Evolutionary conservation across 768 basidiomycete species (phyloP).

Genomic region (Leccinum disarticulatum): DNA sequence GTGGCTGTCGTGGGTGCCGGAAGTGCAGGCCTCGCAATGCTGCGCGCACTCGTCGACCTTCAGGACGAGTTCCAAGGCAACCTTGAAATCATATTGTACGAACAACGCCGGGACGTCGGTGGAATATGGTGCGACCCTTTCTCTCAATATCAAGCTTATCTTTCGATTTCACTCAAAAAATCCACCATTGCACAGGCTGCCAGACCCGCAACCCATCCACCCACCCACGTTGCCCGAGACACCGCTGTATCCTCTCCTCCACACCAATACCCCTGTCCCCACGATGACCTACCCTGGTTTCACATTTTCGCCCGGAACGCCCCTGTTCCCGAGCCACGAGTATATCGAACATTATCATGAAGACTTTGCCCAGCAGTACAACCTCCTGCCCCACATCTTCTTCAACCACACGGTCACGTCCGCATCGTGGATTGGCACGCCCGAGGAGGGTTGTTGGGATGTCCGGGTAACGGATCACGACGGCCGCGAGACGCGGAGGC

Average conservation of each 20-base stretch:
- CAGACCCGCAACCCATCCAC: constrained; percentile 33
- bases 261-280: constrained; percentile 55
- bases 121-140: constrained; percentile 48
- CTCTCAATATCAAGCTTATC: neutral
- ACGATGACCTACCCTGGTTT: constrained; percentile 59
- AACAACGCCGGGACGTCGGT: constrained; percentile 52
- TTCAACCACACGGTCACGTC: constrained; percentile 44
- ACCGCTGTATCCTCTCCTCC: constrained; percentile 52
- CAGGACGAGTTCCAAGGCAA: constrained; percentile 36
- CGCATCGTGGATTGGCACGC: constrained; percentile 45
- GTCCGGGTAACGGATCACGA: constrained; percentile 32
- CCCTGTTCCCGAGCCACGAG: constrained; percentile 50
- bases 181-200: constrained; percentile 28
- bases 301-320: constrained; percentile 50
- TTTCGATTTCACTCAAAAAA: neutral
- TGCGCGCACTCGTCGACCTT: constrained; percentile 51
- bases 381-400: constrained; percentile 40
- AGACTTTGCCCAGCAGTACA: constrained; percentile 39
- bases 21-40: constrained; percentile 52
- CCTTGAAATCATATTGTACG: constrained; percentile 54
- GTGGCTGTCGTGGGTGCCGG: constrained; percentile 61
- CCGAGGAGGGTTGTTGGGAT: constrained; percentile 44
- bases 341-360: constrained; percentile 47
- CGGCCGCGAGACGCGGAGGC: constrained; percentile 22
- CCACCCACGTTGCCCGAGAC: constrained; percentile 52